A percentile compares a stretch with the other conserved stretches of the same genome.
Evolutionary conservation across 192 early-diverging fungal genomes (phyloP).

Genomic region (Cetraspora pellucida): DNA sequence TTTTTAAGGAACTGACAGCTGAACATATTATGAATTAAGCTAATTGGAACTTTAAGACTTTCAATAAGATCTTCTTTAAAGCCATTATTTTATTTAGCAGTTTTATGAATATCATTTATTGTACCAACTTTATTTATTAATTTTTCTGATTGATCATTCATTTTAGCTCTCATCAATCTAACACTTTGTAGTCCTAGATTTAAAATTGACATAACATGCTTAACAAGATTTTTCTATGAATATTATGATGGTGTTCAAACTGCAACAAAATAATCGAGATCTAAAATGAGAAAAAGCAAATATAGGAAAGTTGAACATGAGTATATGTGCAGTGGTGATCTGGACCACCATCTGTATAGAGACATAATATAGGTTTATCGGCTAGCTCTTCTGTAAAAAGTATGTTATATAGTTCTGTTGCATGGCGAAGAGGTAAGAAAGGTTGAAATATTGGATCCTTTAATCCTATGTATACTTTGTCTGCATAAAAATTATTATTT

Average conservation of each 20-base stretch:
- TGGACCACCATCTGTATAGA: not conserved
- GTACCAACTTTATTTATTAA: not conserved
- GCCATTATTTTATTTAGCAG: not conserved
- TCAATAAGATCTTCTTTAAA: not conserved
- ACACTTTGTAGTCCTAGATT: not conserved
- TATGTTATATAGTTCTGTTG: not conserved
- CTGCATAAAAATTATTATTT: no score
- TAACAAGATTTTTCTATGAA: not conserved
- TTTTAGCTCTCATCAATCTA: not conserved
- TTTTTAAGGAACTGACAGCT: not conserved
- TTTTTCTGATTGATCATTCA: not conserved
- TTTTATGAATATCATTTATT: not conserved
- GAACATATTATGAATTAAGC: not conserved
- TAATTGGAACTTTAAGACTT: not conserved
- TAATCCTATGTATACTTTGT: no score
- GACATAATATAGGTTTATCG: not conserved
- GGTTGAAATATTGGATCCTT: not conserved
- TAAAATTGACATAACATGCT: not conserved
- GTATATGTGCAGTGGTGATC: not conserved
- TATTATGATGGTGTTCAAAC: not conserved
- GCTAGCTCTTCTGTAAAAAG: not conserved
- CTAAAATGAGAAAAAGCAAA: not conserved
- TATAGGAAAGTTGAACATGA: not conserved
- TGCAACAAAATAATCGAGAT: not conserved
- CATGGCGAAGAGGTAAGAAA: not conserved